phyloP scores from a whole-genome alignment of 176 grass and related monocot species.

The Aegilops bicornis region DNA sequence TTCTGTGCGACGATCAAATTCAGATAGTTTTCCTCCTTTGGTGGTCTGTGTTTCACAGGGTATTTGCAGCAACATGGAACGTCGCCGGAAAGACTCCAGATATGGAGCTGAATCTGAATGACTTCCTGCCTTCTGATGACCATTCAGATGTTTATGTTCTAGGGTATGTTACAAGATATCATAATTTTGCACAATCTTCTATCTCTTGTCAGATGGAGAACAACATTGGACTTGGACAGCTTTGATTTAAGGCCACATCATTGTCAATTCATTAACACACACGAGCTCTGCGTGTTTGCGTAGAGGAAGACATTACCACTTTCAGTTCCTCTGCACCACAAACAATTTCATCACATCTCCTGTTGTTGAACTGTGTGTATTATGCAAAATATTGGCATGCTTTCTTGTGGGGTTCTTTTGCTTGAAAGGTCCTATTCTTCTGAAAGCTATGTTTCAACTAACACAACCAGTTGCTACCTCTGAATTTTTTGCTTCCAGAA shows the following conservation, averaged over 20 bases:
- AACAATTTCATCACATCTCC: background rate
- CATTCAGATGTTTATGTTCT: constrained; percentile 61
- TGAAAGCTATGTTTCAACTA: constrained; percentile 30
- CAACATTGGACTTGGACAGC: background rate
- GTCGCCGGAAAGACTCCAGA: constrained; percentile 53
- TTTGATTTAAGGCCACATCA: background rate
- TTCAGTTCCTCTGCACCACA: constrained; percentile 9
- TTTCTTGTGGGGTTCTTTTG: constrained; percentile 6
- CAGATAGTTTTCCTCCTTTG: background rate
- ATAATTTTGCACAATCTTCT: background rate
- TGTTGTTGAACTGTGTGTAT: background rate
- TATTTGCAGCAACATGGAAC: constrained; percentile 66
- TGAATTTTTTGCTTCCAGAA: background rate
- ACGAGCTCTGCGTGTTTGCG: background rate
- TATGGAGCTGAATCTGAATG: constrained; percentile 48
- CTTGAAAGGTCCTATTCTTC: background rate
- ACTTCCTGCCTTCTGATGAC: constrained; percentile 60
- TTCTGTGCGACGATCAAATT: background rate
- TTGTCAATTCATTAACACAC: background rate
- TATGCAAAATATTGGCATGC: background rate
- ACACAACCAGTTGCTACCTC: background rate
- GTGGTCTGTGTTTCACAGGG: constrained; percentile 24
- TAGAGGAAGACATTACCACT: background rate
- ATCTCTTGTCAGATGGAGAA: background rate
- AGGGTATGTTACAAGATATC: constrained; percentile 40